phyloP scores from a whole-genome alignment of 2,329 filamentous ascomycete species.

The Zalaria sp. region DNA sequence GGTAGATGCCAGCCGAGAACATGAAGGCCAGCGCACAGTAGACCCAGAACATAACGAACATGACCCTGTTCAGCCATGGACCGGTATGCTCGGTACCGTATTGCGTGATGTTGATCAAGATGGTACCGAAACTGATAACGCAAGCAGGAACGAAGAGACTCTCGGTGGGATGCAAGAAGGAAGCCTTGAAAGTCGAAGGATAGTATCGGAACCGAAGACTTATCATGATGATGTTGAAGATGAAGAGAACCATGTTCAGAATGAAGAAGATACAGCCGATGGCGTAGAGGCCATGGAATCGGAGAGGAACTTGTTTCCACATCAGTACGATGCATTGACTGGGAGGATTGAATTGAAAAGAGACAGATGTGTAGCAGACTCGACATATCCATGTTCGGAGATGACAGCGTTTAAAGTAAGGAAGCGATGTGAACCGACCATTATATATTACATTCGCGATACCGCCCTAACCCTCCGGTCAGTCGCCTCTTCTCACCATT shows the following conservation, averaged over 20 bases:
- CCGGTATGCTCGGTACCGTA: slow-evolving; percentile 50
- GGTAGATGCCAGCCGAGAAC: slow-evolving; percentile 57
- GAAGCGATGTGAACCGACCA: slow-evolving; percentile 26
- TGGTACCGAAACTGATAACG: slow-evolving; percentile 50
- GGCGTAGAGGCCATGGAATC: slow-evolving; percentile 29
- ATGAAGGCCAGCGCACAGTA: slow-evolving; percentile 55
- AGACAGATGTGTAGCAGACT: no score
- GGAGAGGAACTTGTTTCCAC: slow-evolving; percentile 20
- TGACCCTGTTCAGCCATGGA: slow-evolving; percentile 38
- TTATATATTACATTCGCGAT: slow-evolving; percentile 45
- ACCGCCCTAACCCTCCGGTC: neutral
- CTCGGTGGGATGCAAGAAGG: slow-evolving; percentile 64
- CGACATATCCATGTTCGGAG: no score
- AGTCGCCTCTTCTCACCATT: neutral
- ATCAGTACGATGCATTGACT: no score
- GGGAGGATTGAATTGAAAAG: no score
- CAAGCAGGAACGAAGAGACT: slow-evolving; percentile 62
- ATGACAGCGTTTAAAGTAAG: no score
- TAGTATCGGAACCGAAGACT: slow-evolving; percentile 54
- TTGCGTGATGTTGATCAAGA: slow-evolving; percentile 55
- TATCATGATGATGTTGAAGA: slow-evolving; percentile 56
- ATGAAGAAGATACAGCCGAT: slow-evolving; percentile 36
- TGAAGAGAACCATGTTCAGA: slow-evolving; percentile 44
- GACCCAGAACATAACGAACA: slow-evolving; percentile 61
- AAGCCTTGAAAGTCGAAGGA: slow-evolving; percentile 55